Conservation (phyloP, 2,329 filamentous ascomycete species). For the Trichophaea hybrida region DNA sequence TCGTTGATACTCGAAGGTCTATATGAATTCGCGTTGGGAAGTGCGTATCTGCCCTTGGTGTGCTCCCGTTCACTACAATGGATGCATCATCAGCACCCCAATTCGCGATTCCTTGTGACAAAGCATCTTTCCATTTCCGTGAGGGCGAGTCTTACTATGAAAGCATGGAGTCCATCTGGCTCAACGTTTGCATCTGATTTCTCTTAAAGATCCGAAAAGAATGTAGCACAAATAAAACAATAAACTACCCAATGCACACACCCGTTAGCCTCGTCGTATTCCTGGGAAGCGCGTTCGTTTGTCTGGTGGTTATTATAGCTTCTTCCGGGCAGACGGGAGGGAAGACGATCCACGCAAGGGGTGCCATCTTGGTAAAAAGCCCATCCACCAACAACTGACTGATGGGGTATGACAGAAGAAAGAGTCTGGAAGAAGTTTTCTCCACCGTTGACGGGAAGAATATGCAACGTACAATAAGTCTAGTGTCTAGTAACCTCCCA, state of each 20-base stretch:
- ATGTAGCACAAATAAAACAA: constrained; percentile 17
- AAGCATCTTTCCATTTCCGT: constrained; percentile 1
- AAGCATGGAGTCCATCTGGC: constrained; percentile 21
- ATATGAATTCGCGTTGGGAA: background rate
- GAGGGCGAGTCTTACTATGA: constrained; percentile 12
- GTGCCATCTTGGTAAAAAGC: background rate
- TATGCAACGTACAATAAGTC: constrained; percentile 1
- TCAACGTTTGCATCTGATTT: constrained; percentile 17
- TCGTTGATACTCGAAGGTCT: constrained; percentile 7
- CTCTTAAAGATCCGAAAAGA: constrained; percentile 11
- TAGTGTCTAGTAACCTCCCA: background rate
- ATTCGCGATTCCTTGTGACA: no score
- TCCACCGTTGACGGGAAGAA: no score
- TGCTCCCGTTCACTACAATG: constrained; percentile 4
- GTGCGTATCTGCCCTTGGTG: background rate
- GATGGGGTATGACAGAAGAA: background rate
- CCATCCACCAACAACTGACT: no score
- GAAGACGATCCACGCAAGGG: background rate
- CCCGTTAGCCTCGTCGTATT: constrained; percentile 17
- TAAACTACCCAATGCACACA: constrained; percentile 17
- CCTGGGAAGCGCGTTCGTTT: background rate
- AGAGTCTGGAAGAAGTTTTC: background rate
- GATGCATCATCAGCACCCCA: background rate
- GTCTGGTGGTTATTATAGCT: background rate
- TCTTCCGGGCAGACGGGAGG: background rate